Base-by-base conservation (phyloP, 2,329 filamentous ascomycete species). In the Ceratocystis cacaofunesta region DNA sequence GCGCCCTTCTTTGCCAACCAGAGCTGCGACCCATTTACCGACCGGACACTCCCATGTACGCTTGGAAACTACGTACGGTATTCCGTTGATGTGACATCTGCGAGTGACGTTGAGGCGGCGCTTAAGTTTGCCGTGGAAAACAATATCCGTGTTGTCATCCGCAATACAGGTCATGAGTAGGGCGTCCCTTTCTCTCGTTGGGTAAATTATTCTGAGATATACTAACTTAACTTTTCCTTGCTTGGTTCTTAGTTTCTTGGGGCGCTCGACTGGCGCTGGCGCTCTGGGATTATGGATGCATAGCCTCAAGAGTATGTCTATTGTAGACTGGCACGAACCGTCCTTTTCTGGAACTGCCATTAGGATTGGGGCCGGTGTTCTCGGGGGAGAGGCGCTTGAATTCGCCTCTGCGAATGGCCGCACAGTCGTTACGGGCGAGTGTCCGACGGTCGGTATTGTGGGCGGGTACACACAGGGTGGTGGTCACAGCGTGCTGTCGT, bases 381-480 rank as follows among this genome's bases (percentile, higher is more conserved):
- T 82, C 66, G 79, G 78, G 2, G 75, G 73, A 44, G 81, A 85
- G 68, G 72, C 82, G 1, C 84, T 84, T 69, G 76, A 76, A 36
- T 77, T 76, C 48, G 81, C 80, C 1, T 70, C 78, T 12, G 71
- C 75, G 17, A 71, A 77, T 32, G 78, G 78, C 0, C 74, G 79
- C 58, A 76, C 75, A 0, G 75, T 83, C 1, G 77, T 85, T 3
- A 80, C 78, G 19, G 83, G 83, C 3, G 79, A 81, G n/a, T 81
- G 81, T 64, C 67, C 72, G 0, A 80, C 78, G 0, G 83, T 86
- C 4, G 83, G 83, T 1, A 69, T 83, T 6, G 79, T 80, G 0
- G 85, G 84, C 17, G 84, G 84, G 0, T 87, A 81, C 69, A 78
- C 76, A 2, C 81, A 84, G 70, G 83, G 83, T 4, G 85, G 82